Evolutionary conservation across 2,329 filamentous ascomycete species (phyloP), one percentile per base, ranked within the genome.

Genomic region (Ustilaginoidea virens): DNA sequence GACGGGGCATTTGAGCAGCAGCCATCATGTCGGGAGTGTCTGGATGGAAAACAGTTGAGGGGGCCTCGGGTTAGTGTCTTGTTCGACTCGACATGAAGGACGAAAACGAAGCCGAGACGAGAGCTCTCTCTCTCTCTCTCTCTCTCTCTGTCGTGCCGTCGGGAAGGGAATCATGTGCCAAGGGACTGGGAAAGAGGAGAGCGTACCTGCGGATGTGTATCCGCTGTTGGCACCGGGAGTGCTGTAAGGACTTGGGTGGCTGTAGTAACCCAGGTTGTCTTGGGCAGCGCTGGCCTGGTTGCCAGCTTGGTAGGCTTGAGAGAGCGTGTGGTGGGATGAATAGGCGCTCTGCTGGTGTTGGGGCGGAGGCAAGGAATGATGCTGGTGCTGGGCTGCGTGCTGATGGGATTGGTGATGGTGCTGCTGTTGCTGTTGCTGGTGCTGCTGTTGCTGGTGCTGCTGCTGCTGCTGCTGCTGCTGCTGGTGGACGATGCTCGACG

Each of bases 191-290:
- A 29, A 21, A 26, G 11, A 15, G 14, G 31, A 19, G 18, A 36
- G 64, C 77, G 65, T 60, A 90, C 82, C 81, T 63, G 80, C 80
- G 49, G 83, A 82, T 39, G 81, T 76, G 56, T 92, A 93, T 59
- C 80, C 80, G 56, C 78, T 80, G 31, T 79, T 74, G 36, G 78
- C 72, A 58, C 78, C 82, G 41, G 80, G 75, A 31, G 81, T 78
- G 57, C 78, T 85, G 60, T 92, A 92, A 8, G 81, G 72, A 51
- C 75, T 82, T 38, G 80, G 71, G 49, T 90, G 80, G 33, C 78
- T 70, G 48, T 79, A 74, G 55, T 87, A 92, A 44, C 74, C 66
- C 29, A 80, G 58, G 42, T 44, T 52, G 34, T 92, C 80, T 46
- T 76, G 75, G 25, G 66, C 65, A 46, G 61, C 69, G 33, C 65